Evolutionary conservation across 768 basidiomycete genomes (phyloP), one percentile per base, ranked within the genome.

Genomic region (Naematelia encephala): DNA sequence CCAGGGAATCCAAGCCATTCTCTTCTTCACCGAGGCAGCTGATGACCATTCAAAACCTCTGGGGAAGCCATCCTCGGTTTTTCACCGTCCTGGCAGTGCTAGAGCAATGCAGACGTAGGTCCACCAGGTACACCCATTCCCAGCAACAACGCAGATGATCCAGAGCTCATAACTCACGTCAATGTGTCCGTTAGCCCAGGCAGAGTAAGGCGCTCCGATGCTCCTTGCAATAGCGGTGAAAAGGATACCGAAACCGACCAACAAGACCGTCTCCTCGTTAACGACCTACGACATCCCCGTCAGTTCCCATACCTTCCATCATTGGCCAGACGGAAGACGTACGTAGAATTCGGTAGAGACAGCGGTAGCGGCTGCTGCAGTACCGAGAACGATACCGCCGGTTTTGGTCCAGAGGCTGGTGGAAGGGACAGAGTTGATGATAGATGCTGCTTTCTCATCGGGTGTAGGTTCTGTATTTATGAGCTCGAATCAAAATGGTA

Each of bases 271-370:
- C 82, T 98, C 96, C 79, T 97, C 93, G 78, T 96, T 96, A 73
- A 94, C 85, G 60, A 99, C 75, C 77, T 78, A 56, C 8, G 26
- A 10, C 45, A 25, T 56, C 56, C 21, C 8, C 45, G 21, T n/a
- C 58, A 42, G 52, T 27, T 34, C 4, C 16, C 16, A n/a, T 53
- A n/a, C 45, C 60, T 16, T 45, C 25, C 21, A 5, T 48, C 47
- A 1, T 30, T 19, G 30, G 4, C 10, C 26, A 16, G 13, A 28
- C 28, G 23, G n/a, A 25, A 19, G 3, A 70, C 76, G 50, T 67
- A 77, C 94, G 74, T 97, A 97, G 51, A 98, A 85, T 80, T 99
- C 93, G 76, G 91, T 89, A 13, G 91, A 94, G 79, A 98, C 92
- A 74, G 92, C 93, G 4, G 91, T 84, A 14, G 93, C 94, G 56